Evolutionary conservation across 2,329 filamentous ascomycete species (phyloP), one percentile per base, ranked within the genome.

Genomic region (Venturia nashicola): DNA sequence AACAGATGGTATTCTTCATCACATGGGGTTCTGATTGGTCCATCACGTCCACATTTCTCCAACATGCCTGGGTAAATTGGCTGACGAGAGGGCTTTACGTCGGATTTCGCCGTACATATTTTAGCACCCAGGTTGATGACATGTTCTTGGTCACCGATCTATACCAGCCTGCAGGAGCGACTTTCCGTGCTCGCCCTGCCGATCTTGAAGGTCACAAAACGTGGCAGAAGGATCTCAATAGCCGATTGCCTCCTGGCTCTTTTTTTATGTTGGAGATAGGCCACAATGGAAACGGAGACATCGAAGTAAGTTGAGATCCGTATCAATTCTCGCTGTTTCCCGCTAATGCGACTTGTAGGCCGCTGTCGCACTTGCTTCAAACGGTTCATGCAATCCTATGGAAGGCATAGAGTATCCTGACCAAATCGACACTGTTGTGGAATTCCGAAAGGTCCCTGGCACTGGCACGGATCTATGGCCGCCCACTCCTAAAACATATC

Each of bases 51-150:
- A 84, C 79, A 71, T 83, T 79, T 68, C 71, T 85, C 60, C 83
- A 86, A 72, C 84, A 86, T 72, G 77, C 83, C 12, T 85, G 81
- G 78, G 85, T 86, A 65, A 80, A 80, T 68, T 86, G 83, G 83
- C 70, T 84, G 42, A 86, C 84, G 5, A 78, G 82, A 66, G 83
- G 84, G 44, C 71, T 86, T 9, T 82, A 82, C 66, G 75, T 80
- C 11, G 83, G 83, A n/a, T 80, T 82, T 69, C 78, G 82, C 62
- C 78, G 82, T 66, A 75, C 80, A 44, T 79, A 83, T 66, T 72
- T 85, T 43, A 80, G 75, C 72, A 80, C 82, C 14, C 83, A 85
- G 51, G 44, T 86, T 40, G 84, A 87, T 68, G 84, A 87, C 67
- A 82, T 87, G 76, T 82, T 86, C 68, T 74, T 87, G 23, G 74